Percentiles rank a stretch among this genome's conserved stretches.
Evolutionary conservation across 2,329 filamentous ascomycete genomes (phyloP).

Genomic region (Talaromyces sp.): DNA sequence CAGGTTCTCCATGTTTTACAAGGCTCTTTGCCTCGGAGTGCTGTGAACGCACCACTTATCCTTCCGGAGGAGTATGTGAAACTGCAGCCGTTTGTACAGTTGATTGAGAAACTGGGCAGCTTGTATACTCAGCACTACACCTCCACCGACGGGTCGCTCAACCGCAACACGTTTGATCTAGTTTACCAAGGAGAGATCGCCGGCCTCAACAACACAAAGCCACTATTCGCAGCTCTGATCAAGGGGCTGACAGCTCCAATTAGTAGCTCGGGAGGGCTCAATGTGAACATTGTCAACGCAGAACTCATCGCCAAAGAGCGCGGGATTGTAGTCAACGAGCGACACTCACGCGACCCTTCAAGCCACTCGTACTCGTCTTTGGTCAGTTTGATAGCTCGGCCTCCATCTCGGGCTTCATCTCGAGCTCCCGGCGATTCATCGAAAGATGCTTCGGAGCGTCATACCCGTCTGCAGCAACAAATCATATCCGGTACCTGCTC

Average conservation of each 20-base stretch:
- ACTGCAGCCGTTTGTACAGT: slow-evolving; percentile 67
- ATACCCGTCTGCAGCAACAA: slow-evolving; percentile 28
- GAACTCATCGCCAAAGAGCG: slow-evolving; percentile 68
- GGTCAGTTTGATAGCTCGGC: slow-evolving; percentile 60
- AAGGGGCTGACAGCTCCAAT: slow-evolving; percentile 69
- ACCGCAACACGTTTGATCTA: slow-evolving; percentile 66
- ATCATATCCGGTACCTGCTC: slow-evolving; percentile 43
- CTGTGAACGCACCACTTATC: slow-evolving; percentile 77
- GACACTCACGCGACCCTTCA: slow-evolving; percentile 55
- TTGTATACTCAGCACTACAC: slow-evolving; percentile 73
- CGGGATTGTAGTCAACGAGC: slow-evolving; percentile 71
- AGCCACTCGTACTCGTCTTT: slow-evolving; percentile 63
- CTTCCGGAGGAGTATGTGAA: slow-evolving; percentile 74
- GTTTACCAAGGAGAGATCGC: slow-evolving; percentile 72
- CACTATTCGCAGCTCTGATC: slow-evolving; percentile 70
- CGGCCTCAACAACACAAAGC: slow-evolving; percentile 65
- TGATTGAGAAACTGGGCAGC: slow-evolving; percentile 73
- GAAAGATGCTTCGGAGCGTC: slow-evolving; percentile 23
- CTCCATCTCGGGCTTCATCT: slow-evolving; percentile 26
- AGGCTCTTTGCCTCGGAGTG: slow-evolving; percentile 66
- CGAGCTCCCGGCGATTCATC: slow-evolving; percentile 21
- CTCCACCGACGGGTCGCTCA: slow-evolving; percentile 34
- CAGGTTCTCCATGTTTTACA: slow-evolving; percentile 69
- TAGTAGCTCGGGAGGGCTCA: slow-evolving; percentile 51
- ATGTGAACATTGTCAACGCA: slow-evolving; percentile 80